Evolutionary conservation across 2,329 filamentous ascomycete genomes (phyloP).

Genomic region (Neophaeococcomyces mojaviensis): DNA sequence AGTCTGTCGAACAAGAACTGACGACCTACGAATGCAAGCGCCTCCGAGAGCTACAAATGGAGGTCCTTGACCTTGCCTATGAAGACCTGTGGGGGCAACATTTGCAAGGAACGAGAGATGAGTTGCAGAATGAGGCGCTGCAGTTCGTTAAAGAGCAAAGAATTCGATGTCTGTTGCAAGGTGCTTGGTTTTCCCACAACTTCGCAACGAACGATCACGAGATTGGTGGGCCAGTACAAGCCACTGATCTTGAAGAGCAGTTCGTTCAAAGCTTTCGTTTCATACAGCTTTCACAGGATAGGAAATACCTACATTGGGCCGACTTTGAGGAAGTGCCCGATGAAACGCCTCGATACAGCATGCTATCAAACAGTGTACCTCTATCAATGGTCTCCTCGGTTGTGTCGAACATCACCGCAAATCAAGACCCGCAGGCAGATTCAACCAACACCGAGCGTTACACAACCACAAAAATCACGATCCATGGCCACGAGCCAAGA

Average conservation of each 20-base stretch:
- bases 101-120: conserved; percentile 80
- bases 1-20: conserved; percentile 84
- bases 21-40: conserved; percentile 71
- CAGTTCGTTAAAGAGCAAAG: conserved; percentile 97
- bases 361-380: conserved; percentile 51
- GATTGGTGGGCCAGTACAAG: conserved; percentile 10
- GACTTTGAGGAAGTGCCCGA: conserved; percentile 64
- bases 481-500: conserved; percentile 60
- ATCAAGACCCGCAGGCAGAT: conserved; percentile 33
- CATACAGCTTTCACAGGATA: conserved; percentile 81
- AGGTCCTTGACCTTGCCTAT: conserved; percentile 80
- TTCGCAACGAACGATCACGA: conserved; percentile 42
- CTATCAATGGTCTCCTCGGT: conserved; percentile 83
- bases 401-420: conserved; percentile 75
- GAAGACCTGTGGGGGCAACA: conserved; percentile 93
- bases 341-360: conserved; percentile 47
- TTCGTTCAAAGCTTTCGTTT: conserved; percentile 63
- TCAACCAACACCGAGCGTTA: conserved; percentile 34
- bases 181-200: conserved; percentile 71
- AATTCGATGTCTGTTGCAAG: conserved; percentile 78
- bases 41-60: conserved; percentile 84
- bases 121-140: conserved; percentile 80
- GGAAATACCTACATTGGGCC: conserved; percentile 80
- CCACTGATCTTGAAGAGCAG: conserved; percentile 4
- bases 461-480: conserved; percentile 77